These are phyloP conservation scores for Colletotrichum cereale DNA, from an alignment of 2,329 filamentous ascomycete species.

Conservation along the genomic window DNA sequence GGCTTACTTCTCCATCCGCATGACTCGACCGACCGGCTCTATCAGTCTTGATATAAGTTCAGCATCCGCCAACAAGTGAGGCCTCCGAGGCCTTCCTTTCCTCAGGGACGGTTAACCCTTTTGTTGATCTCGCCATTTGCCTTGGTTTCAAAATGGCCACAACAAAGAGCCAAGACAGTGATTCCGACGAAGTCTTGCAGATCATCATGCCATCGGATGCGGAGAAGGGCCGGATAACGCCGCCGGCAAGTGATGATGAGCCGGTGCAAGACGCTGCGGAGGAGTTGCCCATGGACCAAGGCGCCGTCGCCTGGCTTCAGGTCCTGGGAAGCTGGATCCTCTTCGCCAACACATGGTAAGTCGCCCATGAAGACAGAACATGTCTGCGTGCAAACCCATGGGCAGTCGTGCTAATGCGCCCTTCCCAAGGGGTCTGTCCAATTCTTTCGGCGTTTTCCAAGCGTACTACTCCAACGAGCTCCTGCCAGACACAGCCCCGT, in stretches of 20 bases:
- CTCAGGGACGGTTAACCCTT: neutral
- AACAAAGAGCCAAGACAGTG: neutral
- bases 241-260: neutral
- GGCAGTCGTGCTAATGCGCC: neutral
- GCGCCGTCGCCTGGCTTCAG: conserved; percentile 60
- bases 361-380: neutral
- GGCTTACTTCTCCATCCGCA: conserved; percentile 4
- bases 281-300: conserved; percentile 44
- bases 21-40: neutral
- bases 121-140: no score
- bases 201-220: neutral
- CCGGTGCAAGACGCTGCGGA: neutral
- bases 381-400: neutral
- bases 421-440: conserved; percentile 53
- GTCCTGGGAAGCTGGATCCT: conserved; percentile 60
- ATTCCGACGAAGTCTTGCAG: neutral
- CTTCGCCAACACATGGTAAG: conserved; percentile 60
- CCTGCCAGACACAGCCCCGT: conserved; percentile 14
- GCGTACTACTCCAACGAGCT: conserved; percentile 60
- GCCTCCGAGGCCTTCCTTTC: neutral
- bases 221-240: neutral
- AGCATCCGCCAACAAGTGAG: neutral
- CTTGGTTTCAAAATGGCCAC: neutral
- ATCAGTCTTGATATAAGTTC: neutral
- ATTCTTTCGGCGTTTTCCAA: conserved; percentile 66